Base-by-base conservation (phyloP, 73 alveolate species). In the Paramecium pentaurelia region DNA sequence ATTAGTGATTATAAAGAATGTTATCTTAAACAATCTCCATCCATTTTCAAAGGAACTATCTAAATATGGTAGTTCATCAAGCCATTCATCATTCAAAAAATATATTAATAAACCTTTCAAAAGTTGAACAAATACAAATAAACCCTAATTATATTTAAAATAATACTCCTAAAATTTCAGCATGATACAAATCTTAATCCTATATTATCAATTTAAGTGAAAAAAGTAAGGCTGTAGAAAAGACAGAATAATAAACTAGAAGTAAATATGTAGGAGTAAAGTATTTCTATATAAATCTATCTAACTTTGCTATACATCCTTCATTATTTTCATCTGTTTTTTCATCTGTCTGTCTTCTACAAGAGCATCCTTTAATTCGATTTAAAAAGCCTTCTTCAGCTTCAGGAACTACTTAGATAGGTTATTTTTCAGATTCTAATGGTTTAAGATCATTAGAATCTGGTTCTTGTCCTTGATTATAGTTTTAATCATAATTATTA, bases 71-170 rank as follows among this genome's bases (percentile, higher is more conserved):
- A 80, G 22, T 49, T 80, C 91, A 80, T 80, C 91, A 9, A 20
- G 58, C 91, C 91, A 80, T 80, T 80, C 91, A 20, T 80, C 91
- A 9, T 40, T 32, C 30, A 64, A 12, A 64, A 64, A 64, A 34
- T 64, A 64, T 4, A 64, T 64, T 2, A 64, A 14, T 10, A 64
- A 64, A 0, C 51, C 84, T 16, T 64, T 64, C 30, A 34, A 64
- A 8, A 64, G 10, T 64, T 64, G 22, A 3, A 34, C 47, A 32
- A 64, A 64, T 32, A 34, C 1, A 64, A 64, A 64, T 12, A 64
- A 11, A 5, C 84, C 84, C 84, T 64, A 64, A 64, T 54, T n/a
- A 28, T 6, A 64, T 6, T 2, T 64, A 2, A 28, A 64, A 64
- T 22, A 64, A 28, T 64, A 64, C 84, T 51, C 42, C 84, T 64